Percentiles rank a stretch among this genome's conserved stretches.
Evolutionary conservation across 352 stramenopile genomes (phyloP).

Genomic region (Saprolegnia parasitica): DNA sequence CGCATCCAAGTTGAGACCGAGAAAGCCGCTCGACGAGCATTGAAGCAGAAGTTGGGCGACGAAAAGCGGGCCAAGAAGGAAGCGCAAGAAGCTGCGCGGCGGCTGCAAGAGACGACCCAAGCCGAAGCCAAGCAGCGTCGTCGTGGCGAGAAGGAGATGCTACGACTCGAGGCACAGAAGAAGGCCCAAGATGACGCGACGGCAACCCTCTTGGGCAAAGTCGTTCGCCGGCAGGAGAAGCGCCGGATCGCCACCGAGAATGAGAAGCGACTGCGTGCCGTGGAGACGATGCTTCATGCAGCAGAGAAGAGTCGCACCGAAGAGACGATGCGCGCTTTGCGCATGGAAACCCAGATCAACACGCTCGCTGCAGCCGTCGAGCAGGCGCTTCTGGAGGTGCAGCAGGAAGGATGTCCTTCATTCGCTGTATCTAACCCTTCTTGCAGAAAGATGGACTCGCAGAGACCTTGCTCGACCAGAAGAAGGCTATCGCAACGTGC

Average conservation of each 20-base stretch:
- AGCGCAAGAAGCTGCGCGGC: background rate
- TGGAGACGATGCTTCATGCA: background rate
- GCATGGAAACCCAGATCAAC: too few species aligned
- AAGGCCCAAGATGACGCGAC: background rate
- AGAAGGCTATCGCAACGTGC: too few species aligned
- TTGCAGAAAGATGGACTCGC: too few species aligned
- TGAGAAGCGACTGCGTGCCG: background rate
- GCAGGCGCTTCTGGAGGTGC: too few species aligned
- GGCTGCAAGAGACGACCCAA: background rate
- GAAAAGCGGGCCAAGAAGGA: slow-evolving; percentile 17
- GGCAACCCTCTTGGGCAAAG: background rate
- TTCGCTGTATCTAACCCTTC: too few species aligned
- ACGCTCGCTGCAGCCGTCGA: too few species aligned
- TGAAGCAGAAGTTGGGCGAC: background rate
- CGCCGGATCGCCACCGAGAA: background rate
- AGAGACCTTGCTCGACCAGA: too few species aligned
- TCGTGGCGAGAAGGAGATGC: background rate
- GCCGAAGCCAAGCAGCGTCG: background rate
- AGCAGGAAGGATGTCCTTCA: too few species aligned
- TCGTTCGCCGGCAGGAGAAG: slow-evolving; percentile 12
- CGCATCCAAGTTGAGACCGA: slow-evolving; percentile 6
- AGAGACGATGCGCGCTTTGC: background rate
- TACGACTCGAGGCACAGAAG: background rate
- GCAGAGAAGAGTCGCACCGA: background rate
- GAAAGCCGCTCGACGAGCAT: slow-evolving; percentile 7